Evolutionary conservation across 1,284 basidiomycete species (phyloP), one percentile per base, ranked within the genome.

Genomic region (Phenoliferia sp.): DNA sequence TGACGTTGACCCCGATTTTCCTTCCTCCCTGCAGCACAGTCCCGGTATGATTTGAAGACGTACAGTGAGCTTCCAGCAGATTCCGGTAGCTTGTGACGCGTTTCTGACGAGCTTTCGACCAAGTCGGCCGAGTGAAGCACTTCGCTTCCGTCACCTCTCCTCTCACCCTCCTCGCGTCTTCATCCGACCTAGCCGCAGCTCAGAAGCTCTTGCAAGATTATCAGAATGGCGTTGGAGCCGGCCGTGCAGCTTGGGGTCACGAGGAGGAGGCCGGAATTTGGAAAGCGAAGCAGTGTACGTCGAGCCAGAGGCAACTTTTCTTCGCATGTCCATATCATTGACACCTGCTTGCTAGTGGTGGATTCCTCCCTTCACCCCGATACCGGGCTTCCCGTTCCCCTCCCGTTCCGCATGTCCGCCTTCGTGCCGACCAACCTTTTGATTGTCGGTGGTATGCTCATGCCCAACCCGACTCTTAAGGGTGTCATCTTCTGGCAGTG

Each of bases 341-440:
- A 28, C n/a, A 28, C n/a, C 28, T 22, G 31, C 6, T n/a, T 26
- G 15, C 61, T n/a, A 77, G 75, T 77, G 17, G 74, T 76, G 39
- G 76, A 77, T 29, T 73, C 72, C 32, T 76, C 74, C 1, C 62
- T 76, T 1, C 75, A 76, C 52, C 75, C 75, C 19, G 74, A 84
- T 72, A 82, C 81, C 2, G 78, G 79, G 39, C 76, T 80, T 69
- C 78, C 80, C 3, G 81, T 83, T 2, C 79, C 82, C 4, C 76
- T 84, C 2, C 82, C 83, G 0, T 84, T 84, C 74, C 75, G 83
- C 35, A 81, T 84, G 79, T 80, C 74, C 5, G 80, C 83, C 1
- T 84, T 84, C 66, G 82, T 84, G 31, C 83, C 83, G 7, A 84
- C 83, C 39, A 84, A 84, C 74, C 71, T 84, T 73, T 74, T 84